These are phyloP conservation scores for Suillus luteus DNA, from an alignment of 768 basidiomycete species.

Conservation along the genomic window DNA sequence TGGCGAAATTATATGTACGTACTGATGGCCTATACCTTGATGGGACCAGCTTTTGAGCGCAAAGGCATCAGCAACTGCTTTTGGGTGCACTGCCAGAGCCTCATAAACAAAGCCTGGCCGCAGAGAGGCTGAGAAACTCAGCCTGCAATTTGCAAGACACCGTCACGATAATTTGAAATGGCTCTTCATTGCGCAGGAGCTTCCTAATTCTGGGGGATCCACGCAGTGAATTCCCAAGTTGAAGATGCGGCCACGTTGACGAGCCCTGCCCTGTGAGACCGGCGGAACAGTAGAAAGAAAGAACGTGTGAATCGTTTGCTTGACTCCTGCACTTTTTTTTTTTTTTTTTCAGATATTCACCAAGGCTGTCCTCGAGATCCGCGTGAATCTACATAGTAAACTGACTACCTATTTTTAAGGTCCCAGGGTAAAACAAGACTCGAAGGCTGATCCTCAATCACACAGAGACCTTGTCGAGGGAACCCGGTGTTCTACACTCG, in stretches of 20 bases:
- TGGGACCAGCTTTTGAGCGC: too few species aligned
- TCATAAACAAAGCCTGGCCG: not conserved
- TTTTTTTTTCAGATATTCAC: not conserved
- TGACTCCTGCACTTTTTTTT: not conserved
- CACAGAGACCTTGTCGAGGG: not conserved
- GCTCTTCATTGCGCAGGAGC: not conserved
- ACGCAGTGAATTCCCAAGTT: conserved; percentile 27
- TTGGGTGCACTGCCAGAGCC: too few species aligned
- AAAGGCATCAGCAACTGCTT: too few species aligned
- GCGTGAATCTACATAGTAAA: not conserved
- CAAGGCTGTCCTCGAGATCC: conserved; percentile 6
- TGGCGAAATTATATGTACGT: not conserved
- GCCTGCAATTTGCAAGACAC: conserved; percentile 2
- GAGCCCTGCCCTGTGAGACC: conserved; percentile 27
- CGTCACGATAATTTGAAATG: not conserved
- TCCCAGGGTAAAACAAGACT: not conserved
- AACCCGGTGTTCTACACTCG: not conserved
- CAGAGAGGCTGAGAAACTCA: conserved; percentile 1
- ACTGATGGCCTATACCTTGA: not conserved
- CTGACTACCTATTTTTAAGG: not conserved
- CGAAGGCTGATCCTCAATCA: not conserved
- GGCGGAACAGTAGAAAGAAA: conserved; percentile 21
- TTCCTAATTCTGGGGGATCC: conserved; percentile 20
- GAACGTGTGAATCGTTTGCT: conserved; percentile 8
- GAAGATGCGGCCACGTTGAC: conserved; percentile 17